phyloP scores from a whole-genome alignment of 2,329 filamentous ascomycete genomes.

The Hirsutella rhossiliensis region DNA sequence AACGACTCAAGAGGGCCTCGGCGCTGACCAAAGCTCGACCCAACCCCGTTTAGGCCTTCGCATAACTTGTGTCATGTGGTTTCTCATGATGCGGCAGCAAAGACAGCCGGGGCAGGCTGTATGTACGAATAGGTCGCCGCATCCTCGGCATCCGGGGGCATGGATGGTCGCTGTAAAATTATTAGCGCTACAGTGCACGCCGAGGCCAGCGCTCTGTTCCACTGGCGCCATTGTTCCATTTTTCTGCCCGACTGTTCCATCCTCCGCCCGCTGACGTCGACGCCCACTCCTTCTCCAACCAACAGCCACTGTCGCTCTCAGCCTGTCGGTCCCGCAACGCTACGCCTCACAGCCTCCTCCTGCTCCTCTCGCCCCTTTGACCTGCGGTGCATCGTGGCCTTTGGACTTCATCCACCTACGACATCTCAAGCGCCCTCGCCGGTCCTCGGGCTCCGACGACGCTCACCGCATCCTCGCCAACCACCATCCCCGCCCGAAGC shows the following conservation, averaged over 20 bases:
- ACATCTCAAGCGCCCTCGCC: too few species aligned
- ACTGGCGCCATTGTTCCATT: background rate
- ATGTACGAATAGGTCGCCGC: background rate
- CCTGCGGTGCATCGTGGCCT: too few species aligned
- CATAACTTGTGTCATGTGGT: too few species aligned
- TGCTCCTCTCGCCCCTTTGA: background rate
- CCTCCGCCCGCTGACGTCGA: conserved; percentile 3
- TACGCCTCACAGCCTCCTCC: conserved; percentile 3
- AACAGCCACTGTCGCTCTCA: background rate
- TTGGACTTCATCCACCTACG: too few species aligned
- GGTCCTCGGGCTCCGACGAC: too few species aligned
- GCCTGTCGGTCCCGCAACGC: conserved; percentile 4
- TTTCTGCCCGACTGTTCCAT: background rate
- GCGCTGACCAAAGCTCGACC: too few species aligned
- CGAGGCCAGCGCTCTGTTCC: background rate
- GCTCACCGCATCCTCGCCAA: background rate
- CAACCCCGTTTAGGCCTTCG: too few species aligned
- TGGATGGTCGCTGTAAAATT: background rate
- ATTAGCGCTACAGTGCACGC: background rate
- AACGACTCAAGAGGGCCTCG: too few species aligned
- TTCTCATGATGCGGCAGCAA: too few species aligned
- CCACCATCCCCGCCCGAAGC: conserved; percentile 5
- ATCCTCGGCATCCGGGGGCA: background rate
- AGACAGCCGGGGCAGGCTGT: too few species aligned
- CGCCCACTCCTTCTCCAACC: background rate